Evolutionary conservation across 257 asterid species (phyloP), one percentile per base, ranked within the genome.

Genomic region (Petrea volubilis): DNA sequence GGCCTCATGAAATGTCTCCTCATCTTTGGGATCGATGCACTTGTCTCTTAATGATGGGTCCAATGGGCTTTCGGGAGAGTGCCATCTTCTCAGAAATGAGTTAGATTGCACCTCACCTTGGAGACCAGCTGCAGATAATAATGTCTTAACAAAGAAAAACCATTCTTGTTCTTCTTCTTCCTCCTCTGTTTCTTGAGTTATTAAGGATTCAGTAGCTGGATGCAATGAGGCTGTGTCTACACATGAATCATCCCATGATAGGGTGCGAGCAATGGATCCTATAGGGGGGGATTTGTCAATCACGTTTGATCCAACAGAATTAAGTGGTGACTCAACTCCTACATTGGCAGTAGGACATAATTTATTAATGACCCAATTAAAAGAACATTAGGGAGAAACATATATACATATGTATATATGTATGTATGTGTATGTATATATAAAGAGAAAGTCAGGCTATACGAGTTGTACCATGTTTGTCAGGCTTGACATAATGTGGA

Each of bases 211-310:
- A 23, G 70, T 79, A 46, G 60, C 43, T 3, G 87, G 80, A 71
- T 78, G 79, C 7, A 85, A 82, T 33, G 85, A 70, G 77, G 93
- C 82, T 28, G 86, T 82, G 71, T 83, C 82, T 34, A 71, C 49
- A 63, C 86, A 84, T 18, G 85, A 72, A 71, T 82, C 82, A 6
- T 85, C 87, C 85, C 84, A 74, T 44, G 88, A 81, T 12, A 88
- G 79, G 51, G 92, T 81, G 41, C 95, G 95, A 4, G 96, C 78
- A 38, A 91, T 79, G 78, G 94, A 83, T 74, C 97, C 97, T 64
- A 88, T 91, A 13, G 92, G 94, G 38, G 96, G 97, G 49, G 97
- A 91, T 80, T 89, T 91, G 75, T 81, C 97, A 55, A 91, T 88
- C 77, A 87, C 80, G 72, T 79, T 87, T 67, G 88, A 79, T 74